Conservation (phyloP, 2,329 filamentous ascomycete species). For the Talaromyces atroroseus region DNA sequence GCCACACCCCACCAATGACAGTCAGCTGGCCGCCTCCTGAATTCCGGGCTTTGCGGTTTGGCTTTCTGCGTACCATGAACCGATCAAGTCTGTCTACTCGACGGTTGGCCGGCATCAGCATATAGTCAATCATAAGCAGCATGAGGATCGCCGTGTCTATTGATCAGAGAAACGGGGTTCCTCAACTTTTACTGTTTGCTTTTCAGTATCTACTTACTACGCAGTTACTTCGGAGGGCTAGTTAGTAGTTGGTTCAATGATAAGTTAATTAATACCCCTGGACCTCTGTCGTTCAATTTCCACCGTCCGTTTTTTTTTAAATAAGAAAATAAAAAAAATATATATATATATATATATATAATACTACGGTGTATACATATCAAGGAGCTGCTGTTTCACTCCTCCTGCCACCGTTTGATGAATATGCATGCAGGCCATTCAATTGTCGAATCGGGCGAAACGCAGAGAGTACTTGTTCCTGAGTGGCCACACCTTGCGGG, state of each 20-base stretch:
- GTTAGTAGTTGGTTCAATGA: too few species aligned
- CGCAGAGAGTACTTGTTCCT: background rate
- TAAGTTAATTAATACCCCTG: too few species aligned
- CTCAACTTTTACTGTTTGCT: too few species aligned
- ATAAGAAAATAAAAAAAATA: too few species aligned
- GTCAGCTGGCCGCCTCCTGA: slow-evolving; percentile 1
- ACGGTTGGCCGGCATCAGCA: background rate
- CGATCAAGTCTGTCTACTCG: background rate
- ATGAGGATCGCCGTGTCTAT: too few species aligned
- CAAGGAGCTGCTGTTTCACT: background rate
- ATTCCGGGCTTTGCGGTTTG: background rate
- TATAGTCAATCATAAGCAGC: background rate
- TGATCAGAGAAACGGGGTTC: too few species aligned
- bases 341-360: too few species aligned
- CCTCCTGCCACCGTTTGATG: background rate
- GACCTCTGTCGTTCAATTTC: too few species aligned
- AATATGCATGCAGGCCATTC: background rate
- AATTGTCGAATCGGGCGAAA: background rate
- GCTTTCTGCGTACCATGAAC: background rate
- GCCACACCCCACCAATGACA: slow-evolving; percentile 2
- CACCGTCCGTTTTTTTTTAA: background rate
- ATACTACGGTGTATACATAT: background rate
- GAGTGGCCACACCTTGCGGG: background rate
- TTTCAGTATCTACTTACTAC: too few species aligned
- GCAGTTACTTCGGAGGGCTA: too few species aligned